phyloP scores from a whole-genome alignment of 2,329 filamentous ascomycete species.

The Diaporthe sp. region DNA sequence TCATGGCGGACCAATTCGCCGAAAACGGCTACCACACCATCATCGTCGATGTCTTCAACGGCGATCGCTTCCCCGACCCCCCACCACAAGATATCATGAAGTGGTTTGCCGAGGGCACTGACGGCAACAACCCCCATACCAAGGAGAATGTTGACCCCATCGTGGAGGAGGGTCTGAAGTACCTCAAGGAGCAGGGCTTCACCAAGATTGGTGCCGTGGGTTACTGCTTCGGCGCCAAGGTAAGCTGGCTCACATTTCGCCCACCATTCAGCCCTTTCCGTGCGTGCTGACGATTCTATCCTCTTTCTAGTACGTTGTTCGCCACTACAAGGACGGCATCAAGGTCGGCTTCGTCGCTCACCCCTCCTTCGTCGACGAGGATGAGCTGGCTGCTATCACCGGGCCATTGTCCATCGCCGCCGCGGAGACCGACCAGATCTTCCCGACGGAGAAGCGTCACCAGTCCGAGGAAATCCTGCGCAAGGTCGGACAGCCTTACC shows the following conservation, averaged over 20 bases:
- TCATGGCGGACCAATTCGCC: conserved; percentile 81
- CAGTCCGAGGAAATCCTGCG: conserved; percentile 73
- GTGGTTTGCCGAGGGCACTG: conserved; percentile 59
- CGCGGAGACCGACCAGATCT: conserved; percentile 74
- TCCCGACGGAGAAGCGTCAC: conserved; percentile 73
- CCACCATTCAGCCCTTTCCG: not conserved
- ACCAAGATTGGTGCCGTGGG: conserved; percentile 75
- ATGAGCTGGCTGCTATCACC: conserved; percentile 75
- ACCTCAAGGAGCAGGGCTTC: conserved; percentile 67
- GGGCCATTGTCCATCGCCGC: conserved; percentile 77
- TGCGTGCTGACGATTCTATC: not conserved
- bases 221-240: conserved; percentile 83
- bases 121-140: conserved; percentile 64
- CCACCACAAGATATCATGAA: conserved; percentile 55
- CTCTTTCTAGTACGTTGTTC: conserved; percentile 70
- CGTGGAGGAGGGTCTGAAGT: conserved; percentile 65
- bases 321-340: conserved; percentile 74
- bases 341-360: conserved; percentile 81
- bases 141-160: conserved; percentile 59
- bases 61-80: conserved; percentile 70
- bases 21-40: conserved; percentile 78
- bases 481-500: conserved; percentile 72
- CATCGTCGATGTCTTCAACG: conserved; percentile 79
- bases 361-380: conserved; percentile 78
- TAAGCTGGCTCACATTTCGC: conserved; percentile 46